A percentile compares a stretch with the other conserved stretches of the same genome.
Conservation (phyloP, 208 protist species). For the Trypanosomatidae sp. region DNA sequence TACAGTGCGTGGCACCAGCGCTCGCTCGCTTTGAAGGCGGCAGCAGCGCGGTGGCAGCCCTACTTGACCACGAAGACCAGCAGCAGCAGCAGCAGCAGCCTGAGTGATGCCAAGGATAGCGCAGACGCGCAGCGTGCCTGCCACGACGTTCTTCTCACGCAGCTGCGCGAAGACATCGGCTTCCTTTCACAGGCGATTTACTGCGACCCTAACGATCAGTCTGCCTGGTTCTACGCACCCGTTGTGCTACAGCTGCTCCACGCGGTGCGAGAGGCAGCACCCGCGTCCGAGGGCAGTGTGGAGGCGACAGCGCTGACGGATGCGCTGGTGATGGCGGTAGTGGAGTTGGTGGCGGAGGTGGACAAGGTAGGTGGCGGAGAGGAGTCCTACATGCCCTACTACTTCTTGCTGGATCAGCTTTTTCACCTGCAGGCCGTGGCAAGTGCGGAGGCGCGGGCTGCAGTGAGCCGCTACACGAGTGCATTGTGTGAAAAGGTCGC, state of each 20-base stretch:
- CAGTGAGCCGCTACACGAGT: conserved; percentile 3
- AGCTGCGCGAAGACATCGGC: conserved; percentile 53
- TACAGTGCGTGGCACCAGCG: conserved; percentile 98
- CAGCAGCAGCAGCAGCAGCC: neutral
- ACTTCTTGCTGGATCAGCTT: conserved; percentile 52
- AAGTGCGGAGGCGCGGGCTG: neutral
- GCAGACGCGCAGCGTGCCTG: neutral
- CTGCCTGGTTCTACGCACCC: conserved; percentile 83
- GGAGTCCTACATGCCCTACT: conserved; percentile 56
- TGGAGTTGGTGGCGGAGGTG: conserved; percentile 60
- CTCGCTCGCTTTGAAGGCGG: conserved; percentile 45
- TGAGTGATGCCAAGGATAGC: neutral
- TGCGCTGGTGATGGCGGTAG: conserved; percentile 35
- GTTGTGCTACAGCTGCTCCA: conserved; percentile 44
- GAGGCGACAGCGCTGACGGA: conserved; percentile 26
- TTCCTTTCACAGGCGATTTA: conserved; percentile 78
- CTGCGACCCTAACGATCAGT: conserved; percentile 88
- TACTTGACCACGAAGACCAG: too few relatives aligned
- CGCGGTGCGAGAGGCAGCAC: neutral
- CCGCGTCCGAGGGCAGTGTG: too few relatives aligned
- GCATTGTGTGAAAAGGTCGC: conserved; percentile 12
- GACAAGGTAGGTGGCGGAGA: conserved; percentile 26
- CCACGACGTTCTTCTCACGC: conserved; percentile 1
- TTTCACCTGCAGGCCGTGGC: conserved; percentile 12
- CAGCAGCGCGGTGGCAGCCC: conserved; percentile 23